Evolutionary conservation across 768 basidiomycete species (phyloP), one percentile per base, ranked within the genome.

Genomic region (Russula sp.): DNA sequence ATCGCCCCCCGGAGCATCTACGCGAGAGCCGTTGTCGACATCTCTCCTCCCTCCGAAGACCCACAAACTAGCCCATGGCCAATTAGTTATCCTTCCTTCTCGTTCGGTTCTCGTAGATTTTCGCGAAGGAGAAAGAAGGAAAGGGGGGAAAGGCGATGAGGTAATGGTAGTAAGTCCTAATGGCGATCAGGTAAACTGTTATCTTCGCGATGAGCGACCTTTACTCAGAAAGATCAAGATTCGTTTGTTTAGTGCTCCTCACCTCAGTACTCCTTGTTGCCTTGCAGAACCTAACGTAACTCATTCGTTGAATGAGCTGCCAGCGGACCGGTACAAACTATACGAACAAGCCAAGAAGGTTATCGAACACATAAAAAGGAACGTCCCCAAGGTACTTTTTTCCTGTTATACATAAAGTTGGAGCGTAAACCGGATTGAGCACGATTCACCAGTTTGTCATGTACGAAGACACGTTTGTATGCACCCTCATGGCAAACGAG

Each of bases 91-190:
- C n/a, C 70, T 84, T 9, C 80, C 80, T 8, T 83, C 82, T 2
- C 74, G 68, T 51, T 76, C 79, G 22, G 64, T 82, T n/a, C 74
- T 84, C 1, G 77, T 84, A 32, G 83, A 85, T 69, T 80, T 84
- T 55, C 78, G 83, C n/a, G 80, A 82, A 71, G 77, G 78, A 34
- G 79, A 83, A 64, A 76, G 81, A 5, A 73, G 79, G 51, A 77
- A 75, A 45, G 79, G 79, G 6, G 70, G 74, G 34, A 77, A 74
- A 63, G 82, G 80, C 6, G 71, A 76, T 13, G 76, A 81, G 65
- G 80, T 84, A 11, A 67, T 83, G 27, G 60, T 80, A 31, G 72
- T 83, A 35, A 73, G 74, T 68, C 60, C 77, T 27, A 72, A 75
- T 52, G 81, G 80, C 7, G 50, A 55, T 2, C 69, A 75, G 68